phyloP scores from a whole-genome alignment of 805 yeast species.

The Saturnispora bothae region DNA sequence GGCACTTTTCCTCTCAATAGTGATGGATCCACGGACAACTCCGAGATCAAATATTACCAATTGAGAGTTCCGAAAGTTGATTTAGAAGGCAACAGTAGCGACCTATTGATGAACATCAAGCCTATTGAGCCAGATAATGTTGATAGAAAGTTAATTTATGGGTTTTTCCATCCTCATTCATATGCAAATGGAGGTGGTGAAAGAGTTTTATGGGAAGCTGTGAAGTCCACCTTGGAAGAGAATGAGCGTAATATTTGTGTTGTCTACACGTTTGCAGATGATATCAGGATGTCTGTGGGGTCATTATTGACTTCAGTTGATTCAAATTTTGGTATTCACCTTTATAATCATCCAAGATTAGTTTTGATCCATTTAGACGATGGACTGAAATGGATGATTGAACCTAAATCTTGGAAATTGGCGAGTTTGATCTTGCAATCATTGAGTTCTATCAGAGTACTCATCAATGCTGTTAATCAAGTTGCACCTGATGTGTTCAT shows the following conservation, averaged over 20 bases:
- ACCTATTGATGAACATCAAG: conserved; percentile 17
- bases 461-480: conserved; percentile 57
- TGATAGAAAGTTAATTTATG: conserved; percentile 42
- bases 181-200: conserved; percentile 99
- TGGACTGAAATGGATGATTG: conserved; percentile 43
- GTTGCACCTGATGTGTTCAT: conserved; percentile 83
- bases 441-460: conserved; percentile 60
- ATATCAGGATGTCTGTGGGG: conserved; percentile 17
- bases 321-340: conserved; percentile 21
- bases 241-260: conserved; percentile 44
- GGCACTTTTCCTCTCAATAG: conserved; percentile 26
- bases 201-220: conserved; percentile 91
- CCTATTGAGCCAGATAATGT: conserved; percentile 25
- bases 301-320: conserved; percentile 18
- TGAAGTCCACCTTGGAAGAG: conserved; percentile 50
- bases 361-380: conserved; percentile 25
- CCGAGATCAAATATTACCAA: conserved; percentile 11
- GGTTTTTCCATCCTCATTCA: conserved; percentile 92
- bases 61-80: conserved; percentile 24
- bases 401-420: conserved; percentile 61
- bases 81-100: conserved; percentile 12
- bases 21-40: conserved; percentile 7
- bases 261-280: conserved; percentile 40
- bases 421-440: conserved; percentile 85
- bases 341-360: conserved; percentile 22